phyloP scores from a whole-genome alignment of 2,329 filamentous ascomycete genomes.

The Metarhizium robertsii region DNA sequence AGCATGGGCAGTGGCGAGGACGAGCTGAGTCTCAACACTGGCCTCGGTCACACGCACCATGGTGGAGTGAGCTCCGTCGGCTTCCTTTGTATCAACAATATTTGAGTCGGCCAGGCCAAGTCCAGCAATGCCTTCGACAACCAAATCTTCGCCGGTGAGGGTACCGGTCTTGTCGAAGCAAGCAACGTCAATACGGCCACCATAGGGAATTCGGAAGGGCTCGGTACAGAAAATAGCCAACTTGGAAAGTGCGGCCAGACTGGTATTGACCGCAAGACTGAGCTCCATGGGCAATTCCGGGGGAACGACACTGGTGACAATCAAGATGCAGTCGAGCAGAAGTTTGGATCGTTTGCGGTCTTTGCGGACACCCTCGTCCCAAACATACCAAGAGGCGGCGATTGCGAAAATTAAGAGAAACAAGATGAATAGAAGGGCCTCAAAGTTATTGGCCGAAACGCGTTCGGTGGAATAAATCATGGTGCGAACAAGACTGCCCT shows the following conservation, averaged over 20 bases:
- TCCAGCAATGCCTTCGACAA: constrained; percentile 94
- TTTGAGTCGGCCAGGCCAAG: constrained; percentile 63
- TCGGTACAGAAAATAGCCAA: constrained; percentile 98
- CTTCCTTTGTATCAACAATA: constrained; percentile 55
- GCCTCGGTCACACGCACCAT: constrained; percentile 63
- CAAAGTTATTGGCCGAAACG: constrained; percentile 95
- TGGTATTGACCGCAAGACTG: constrained; percentile 94
- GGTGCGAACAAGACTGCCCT: constrained; percentile 92
- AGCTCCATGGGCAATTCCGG: constrained; percentile 98
- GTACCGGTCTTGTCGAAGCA: constrained; percentile 99
- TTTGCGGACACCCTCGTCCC: constrained; percentile 89
- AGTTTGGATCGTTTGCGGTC: constrained; percentile 97
- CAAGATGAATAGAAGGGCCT: constrained; percentile 94
- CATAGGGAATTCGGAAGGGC: constrained; percentile 95
- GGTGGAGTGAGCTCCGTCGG: constrained; percentile 74
- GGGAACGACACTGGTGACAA: constrained; percentile 96
- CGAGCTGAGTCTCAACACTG: constrained; percentile 76
- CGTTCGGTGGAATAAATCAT: constrained; percentile 99
- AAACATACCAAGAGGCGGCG: constrained; percentile 97
- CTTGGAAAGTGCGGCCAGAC: constrained; percentile 85
- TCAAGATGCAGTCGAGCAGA: constrained; percentile 91
- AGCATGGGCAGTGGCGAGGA: constrained; percentile 89
- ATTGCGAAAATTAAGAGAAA: constrained; percentile 95
- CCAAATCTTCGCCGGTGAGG: constrained; percentile 88
- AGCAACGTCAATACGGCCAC: constrained; percentile 87